Percentiles rank a stretch among this genome's conserved stretches.
phyloP scores from a whole-genome alignment of 106 monocot genomes.

The Iris macrosiphon region DNA sequence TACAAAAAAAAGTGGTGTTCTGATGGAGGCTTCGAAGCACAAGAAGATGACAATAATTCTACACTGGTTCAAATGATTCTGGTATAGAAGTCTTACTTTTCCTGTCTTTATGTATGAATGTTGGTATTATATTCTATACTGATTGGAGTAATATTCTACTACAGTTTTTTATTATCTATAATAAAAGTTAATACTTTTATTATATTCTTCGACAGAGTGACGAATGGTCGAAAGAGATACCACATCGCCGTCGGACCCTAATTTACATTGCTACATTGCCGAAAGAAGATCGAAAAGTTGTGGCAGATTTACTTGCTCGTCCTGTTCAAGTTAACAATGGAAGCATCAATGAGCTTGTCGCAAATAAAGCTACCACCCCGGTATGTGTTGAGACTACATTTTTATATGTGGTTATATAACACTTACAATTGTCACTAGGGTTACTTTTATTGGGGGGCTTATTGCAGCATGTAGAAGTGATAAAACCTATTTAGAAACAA shows the following conservation, averaged over 20 bases:
- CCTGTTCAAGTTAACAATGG: slow-evolving; percentile 76
- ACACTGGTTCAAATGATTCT: too few relatives aligned
- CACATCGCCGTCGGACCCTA: slow-evolving; percentile 75
- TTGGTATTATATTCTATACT: too few relatives aligned
- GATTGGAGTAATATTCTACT: too few relatives aligned
- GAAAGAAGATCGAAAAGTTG: slow-evolving; percentile 86
- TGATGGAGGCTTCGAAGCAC: too few relatives aligned
- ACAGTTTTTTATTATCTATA: too few relatives aligned
- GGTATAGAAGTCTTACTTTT: too few relatives aligned
- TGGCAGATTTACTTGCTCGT: slow-evolving; percentile 60
- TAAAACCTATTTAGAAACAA: slow-evolving; percentile 61
- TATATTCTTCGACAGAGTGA: too few relatives aligned
- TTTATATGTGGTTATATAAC: background rate
- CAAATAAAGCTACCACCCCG: slow-evolving; percentile 93
- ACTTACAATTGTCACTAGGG: background rate
- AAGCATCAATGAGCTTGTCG: slow-evolving; percentile 81
- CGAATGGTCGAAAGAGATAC: slow-evolving; percentile 91
- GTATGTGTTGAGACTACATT: slow-evolving; percentile 12
- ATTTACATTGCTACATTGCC: slow-evolving; percentile 99
- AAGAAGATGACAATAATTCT: too few relatives aligned
- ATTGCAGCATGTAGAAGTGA: slow-evolving; percentile 69
- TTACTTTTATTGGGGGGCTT: background rate
- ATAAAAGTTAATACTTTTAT: too few relatives aligned
- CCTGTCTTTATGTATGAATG: too few relatives aligned
- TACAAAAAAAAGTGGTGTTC: too few relatives aligned